Evolutionary conservation across 163 green algal species (phyloP).

Genomic region (Scenedesmus sp.): DNA sequence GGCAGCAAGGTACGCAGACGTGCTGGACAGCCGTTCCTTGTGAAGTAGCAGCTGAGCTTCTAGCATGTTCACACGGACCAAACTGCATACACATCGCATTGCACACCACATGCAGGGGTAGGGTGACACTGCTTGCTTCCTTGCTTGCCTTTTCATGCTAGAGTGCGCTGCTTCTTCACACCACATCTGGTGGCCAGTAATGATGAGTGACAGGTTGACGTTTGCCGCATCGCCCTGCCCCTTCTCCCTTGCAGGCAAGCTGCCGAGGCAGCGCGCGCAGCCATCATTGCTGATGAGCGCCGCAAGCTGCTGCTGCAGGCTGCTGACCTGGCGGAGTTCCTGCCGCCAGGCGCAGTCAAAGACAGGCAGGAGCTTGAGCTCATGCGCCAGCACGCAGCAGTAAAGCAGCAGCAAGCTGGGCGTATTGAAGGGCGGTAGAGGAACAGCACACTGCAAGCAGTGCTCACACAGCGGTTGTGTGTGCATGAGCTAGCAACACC

Average conservation of each 20-base stretch:
- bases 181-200: too few relatives aligned
- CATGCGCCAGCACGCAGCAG: constrained; percentile 10
- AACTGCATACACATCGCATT: too few relatives aligned
- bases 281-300: constrained; percentile 79
- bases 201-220: too few relatives aligned
- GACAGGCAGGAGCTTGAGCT: constrained; percentile 66
- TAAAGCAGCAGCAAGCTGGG: not conserved
- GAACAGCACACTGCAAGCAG: not conserved
- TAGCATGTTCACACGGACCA: too few relatives aligned
- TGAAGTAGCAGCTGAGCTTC: too few relatives aligned
- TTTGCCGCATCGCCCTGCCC: not conserved
- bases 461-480: not conserved
- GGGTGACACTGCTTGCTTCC: too few relatives aligned
- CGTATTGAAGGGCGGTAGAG: not conserved
- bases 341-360: constrained; percentile 80
- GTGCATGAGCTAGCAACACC: too few relatives aligned
- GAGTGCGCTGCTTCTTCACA: too few relatives aligned
- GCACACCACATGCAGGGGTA: too few relatives aligned
- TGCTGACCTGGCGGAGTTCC: constrained; percentile 75
- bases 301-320: constrained; percentile 79
- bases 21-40: not conserved
- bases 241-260: constrained; percentile 41
- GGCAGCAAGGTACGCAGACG: constrained; percentile 50
- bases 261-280: constrained; percentile 65
- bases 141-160: too few relatives aligned